These are phyloP conservation scores for Lactuca saligna DNA, from an alignment of 129 eudicot species.

Conservation along the genomic window DNA sequence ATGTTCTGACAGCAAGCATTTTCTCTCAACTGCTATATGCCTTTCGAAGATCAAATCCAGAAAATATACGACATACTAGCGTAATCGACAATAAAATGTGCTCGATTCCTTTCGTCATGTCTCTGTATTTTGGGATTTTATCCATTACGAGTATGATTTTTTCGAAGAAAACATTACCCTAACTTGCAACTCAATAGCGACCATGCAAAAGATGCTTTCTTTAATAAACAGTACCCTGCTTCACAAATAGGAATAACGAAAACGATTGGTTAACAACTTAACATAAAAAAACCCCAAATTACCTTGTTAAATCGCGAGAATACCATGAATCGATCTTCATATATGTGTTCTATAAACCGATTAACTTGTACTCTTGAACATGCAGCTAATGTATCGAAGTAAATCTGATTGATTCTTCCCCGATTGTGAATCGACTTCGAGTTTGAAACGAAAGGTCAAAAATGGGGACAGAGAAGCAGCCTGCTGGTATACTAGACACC, in stretches of 20 bases:
- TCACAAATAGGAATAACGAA: too few relatives aligned
- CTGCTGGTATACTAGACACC: constrained; percentile 71
- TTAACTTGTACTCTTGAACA: neutral
- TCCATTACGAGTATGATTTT: neutral
- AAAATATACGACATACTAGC: neutral
- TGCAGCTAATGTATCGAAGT: neutral
- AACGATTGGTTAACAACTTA: too few relatives aligned
- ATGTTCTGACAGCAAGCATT: constrained; percentile 6
- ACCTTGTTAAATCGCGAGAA: too few relatives aligned
- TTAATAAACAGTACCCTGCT: too few relatives aligned
- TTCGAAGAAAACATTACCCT: neutral
- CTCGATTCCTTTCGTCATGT: neutral
- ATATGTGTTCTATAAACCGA: constrained; percentile 1
- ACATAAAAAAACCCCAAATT: too few relatives aligned
- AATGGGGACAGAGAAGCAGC: constrained; percentile 66
- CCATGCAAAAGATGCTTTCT: neutral
- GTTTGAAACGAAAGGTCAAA: neutral
- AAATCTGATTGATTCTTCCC: neutral
- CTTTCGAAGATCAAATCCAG: neutral
- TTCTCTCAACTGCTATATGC: neutral
- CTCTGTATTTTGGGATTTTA: constrained; percentile 6
- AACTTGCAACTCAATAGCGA: neutral
- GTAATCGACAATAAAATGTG: neutral
- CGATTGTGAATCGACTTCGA: constrained; percentile 2
- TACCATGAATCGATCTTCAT: too few relatives aligned